A percentile compares a stretch with the other conserved stretches of the same genome.
These are phyloP conservation scores for Fraxinus xanthoxyloides DNA, from an alignment of 305 asterid species.

Conservation along the genomic window DNA sequence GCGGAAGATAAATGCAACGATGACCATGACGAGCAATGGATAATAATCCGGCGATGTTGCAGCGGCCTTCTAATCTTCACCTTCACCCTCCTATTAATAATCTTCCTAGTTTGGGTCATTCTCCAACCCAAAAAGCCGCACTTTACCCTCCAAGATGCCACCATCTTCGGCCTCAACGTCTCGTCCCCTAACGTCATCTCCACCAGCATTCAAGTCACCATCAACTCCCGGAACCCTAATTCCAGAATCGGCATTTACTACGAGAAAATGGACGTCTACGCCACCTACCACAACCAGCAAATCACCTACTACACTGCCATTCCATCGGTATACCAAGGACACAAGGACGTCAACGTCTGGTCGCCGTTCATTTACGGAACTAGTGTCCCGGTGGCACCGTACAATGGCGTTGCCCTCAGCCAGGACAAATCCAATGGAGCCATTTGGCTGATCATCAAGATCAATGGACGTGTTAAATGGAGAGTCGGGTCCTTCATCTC, in stretches of 20 bases:
- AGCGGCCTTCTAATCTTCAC: slow-evolving; percentile 27
- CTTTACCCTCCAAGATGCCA: slow-evolving; percentile 72
- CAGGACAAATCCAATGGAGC: slow-evolving; percentile 50
- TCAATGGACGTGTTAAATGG: slow-evolving; percentile 61
- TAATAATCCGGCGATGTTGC: slow-evolving; percentile 29
- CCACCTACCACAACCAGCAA: slow-evolving; percentile 62
- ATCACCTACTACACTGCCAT: slow-evolving; percentile 53
- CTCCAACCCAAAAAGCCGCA: slow-evolving; percentile 64
- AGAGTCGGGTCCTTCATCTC: slow-evolving; percentile 52
- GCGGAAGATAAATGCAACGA: slow-evolving; percentile 46
- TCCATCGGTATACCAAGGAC: slow-evolving; percentile 64
- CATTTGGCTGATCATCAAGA: slow-evolving; percentile 34
- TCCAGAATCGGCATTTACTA: slow-evolving; percentile 53
- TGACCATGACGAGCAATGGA: slow-evolving; percentile 37
- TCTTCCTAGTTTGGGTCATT: slow-evolving; percentile 57
- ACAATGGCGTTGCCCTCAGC: slow-evolving; percentile 50
- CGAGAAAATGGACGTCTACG: slow-evolving; percentile 45
- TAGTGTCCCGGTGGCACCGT: slow-evolving; percentile 67
- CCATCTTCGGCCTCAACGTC: slow-evolving; percentile 63
- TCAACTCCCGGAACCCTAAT: slow-evolving; percentile 59
- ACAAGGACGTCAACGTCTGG: slow-evolving; percentile 64
- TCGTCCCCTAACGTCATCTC: slow-evolving; percentile 67
- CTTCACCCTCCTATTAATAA: slow-evolving; percentile 42
- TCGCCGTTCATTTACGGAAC: slow-evolving; percentile 63
- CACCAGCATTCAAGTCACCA: slow-evolving; percentile 57